phyloP scores from a whole-genome alignment of 108 stramenopile species.

The Chaetoceros muelleri region DNA sequence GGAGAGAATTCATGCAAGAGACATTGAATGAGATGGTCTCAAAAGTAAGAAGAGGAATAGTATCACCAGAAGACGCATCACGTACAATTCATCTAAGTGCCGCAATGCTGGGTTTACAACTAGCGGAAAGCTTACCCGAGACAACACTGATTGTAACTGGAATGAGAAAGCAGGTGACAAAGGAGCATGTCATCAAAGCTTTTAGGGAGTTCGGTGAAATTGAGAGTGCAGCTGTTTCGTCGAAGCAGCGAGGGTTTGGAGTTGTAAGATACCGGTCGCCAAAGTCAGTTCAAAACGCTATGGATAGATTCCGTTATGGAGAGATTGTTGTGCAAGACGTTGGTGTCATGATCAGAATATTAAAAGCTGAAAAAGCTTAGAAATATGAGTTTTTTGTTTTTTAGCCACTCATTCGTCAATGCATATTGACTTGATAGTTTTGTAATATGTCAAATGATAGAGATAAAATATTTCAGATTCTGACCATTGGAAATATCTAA shows the following conservation, averaged over 20 bases:
- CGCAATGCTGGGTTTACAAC: conserved; percentile 62
- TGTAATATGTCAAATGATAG: too few species aligned
- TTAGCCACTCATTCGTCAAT: too few species aligned
- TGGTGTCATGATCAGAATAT: conserved; percentile 53
- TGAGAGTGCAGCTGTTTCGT: conserved; percentile 53
- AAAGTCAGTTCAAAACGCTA: conserved; percentile 49
- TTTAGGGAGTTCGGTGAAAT: conserved; percentile 67
- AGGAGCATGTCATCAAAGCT: conserved; percentile 29
- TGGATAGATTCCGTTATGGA: conserved; percentile 35
- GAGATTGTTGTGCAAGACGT: conserved; percentile 85
- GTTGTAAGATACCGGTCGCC: conserved; percentile 52
- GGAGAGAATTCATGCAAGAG: conserved; percentile 62
- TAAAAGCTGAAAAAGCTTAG: conserved; percentile 56
- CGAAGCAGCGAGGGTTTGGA: conserved; percentile 64
- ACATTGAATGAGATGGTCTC: conserved; percentile 56
- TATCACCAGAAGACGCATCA: conserved; percentile 53
- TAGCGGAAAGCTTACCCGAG: conserved; percentile 46
- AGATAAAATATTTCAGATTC: too few species aligned
- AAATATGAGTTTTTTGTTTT: too few species aligned
- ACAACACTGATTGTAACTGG: conserved; percentile 62
- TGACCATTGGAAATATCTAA: too few species aligned
- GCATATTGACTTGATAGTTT: too few species aligned
- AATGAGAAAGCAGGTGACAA: conserved; percentile 56
- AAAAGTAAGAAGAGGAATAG: conserved; percentile 36
- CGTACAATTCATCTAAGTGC: conserved; percentile 69